These are phyloP conservation scores for Apiotrichum laibachii DNA, from an alignment of 1,284 basidiomycete species.

Conservation along the genomic window DNA sequence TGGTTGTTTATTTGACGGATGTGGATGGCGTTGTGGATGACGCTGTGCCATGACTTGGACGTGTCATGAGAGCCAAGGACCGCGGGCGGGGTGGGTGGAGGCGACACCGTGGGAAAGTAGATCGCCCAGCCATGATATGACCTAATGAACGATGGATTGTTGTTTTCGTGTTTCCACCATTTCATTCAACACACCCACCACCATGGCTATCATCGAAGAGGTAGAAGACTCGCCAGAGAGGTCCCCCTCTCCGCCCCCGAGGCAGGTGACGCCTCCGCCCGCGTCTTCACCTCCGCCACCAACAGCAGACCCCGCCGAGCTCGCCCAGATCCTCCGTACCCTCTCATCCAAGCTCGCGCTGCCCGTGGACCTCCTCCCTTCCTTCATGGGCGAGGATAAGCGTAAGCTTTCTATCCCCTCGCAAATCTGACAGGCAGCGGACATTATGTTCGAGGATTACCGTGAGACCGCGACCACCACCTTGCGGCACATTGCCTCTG, in stretches of 20 bases:
- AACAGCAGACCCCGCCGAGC: slow-evolving; percentile 13
- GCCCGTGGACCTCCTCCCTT: slow-evolving; percentile 30
- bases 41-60: slow-evolving; percentile 3
- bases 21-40: too few relatives aligned
- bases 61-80: slow-evolving; percentile 1
- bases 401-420: slow-evolving; percentile 12
- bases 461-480: slow-evolving; percentile 8
- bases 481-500: slow-evolving; percentile 17
- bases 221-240: slow-evolving; percentile 25
- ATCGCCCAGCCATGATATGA: background rate
- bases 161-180: background rate
- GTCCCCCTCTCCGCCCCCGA: background rate
- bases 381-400: slow-evolving; percentile 25
- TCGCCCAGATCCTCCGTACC: slow-evolving; percentile 15
- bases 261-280: background rate
- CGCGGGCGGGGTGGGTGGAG: background rate
- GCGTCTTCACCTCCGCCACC: background rate
- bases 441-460: slow-evolving; percentile 12
- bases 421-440: slow-evolving; percentile 13
- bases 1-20: background rate
- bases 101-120: slow-evolving; percentile 18
- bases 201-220: slow-evolving; percentile 42
- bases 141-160: background rate
- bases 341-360: slow-evolving; percentile 25
- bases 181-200: background rate